Evolutionary conservation across 2,329 filamentous ascomycete species (phyloP), one percentile per base, ranked within the genome.

Genomic region (Cytospora mali): DNA sequence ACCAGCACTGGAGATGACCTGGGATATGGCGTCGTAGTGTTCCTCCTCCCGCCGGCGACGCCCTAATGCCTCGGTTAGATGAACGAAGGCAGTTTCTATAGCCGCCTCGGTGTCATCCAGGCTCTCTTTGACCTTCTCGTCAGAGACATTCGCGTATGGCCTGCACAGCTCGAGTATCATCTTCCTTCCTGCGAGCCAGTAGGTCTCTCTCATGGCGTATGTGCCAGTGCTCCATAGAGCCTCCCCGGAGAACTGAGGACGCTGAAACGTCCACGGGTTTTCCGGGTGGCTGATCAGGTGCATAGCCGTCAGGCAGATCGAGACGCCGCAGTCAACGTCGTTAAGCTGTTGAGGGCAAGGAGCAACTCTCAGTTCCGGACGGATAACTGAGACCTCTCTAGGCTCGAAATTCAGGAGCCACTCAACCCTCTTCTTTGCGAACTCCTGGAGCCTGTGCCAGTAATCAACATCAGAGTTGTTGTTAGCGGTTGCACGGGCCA

Each of bases 271-370:
- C 10, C 18, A 16, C 28, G 10, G 3, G 18, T 0, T 3, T 6
- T 14, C n/a, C 23, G 51, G 50, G 11, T 21, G 3, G 18, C 13
- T 11, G 18, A 25, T 23, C 11, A 39, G 56, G 21, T 58, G 56
- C 13, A 58, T 16, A 1, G 31, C 56, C 48, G 39, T 52, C 31
- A 58, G 18, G 48, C 56, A 58, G 31, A 58, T 16, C 2, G 35
- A 35, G 31, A 52, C 48, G 9, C 56, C 56, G 51, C 56, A 58
- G 14, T 58, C 56, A 27, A 49, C 39, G 4, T 1, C 0, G 48
- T 16, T 58, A 2, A 0, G 0, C 11, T 4, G 29, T 29, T 51
- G 48, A 42, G 39, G 6, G 7, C 14, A 31, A 21, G 23, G 25
- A 16, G 31, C 10, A 6, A 7, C 23, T 14, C 21, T 9, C n/a